Base-by-base conservation (phyloP, 23 red algal genomes). In the Gracilaria domingensis region DNA sequence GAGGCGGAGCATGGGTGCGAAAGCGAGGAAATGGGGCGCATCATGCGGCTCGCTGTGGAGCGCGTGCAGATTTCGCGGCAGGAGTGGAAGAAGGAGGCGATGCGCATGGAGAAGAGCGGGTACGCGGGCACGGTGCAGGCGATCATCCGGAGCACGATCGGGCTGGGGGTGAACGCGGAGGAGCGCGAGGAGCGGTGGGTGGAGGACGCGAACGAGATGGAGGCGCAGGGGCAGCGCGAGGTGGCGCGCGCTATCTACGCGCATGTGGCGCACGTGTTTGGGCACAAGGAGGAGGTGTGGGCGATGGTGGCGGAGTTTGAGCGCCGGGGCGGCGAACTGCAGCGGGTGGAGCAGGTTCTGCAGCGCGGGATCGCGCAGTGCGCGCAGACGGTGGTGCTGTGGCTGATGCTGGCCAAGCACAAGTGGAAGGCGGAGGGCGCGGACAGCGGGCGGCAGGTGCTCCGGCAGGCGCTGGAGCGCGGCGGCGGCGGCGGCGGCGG, bases 391-490 rank as follows among this genome's bases (percentile, higher is more conserved):
- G 79, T 73, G 33, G 54, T 60, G 20, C 58, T 96, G 36, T 96
- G 95, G 95, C 86, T 96, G 14, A 90, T 96, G 86, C 82, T 91
- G 33, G 95, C 95, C 14, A 92, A 93, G 66, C 56, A 84, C 48
- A 88, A 42, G 32, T 96, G 95, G 95, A 80, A 78, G 29, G 23
- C 54, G 26, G 64, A 59, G 2, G 81, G 84, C 50, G 84, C 79
- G 40, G 89, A 83, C 16, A 70, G 32, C 8, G 95, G 88, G 36
- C 44, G 95, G 30, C 28, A 36, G 28, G 82, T 96, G 13, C 70
- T 96, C 67, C 49, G 36, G 59, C 33, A 82, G 57, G 95, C 95
- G 37, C 80, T 96, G 38, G 83, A 36, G 57, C 64, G 60, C 6
- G 83, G 83, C 53, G 80, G 70, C 0, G 83, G 83, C 53, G 80